Percentiles rank a stretch among this genome's conserved stretches.
Conservation (phyloP, 23 red algal species). For the Gracilariopsis chorda region DNA sequence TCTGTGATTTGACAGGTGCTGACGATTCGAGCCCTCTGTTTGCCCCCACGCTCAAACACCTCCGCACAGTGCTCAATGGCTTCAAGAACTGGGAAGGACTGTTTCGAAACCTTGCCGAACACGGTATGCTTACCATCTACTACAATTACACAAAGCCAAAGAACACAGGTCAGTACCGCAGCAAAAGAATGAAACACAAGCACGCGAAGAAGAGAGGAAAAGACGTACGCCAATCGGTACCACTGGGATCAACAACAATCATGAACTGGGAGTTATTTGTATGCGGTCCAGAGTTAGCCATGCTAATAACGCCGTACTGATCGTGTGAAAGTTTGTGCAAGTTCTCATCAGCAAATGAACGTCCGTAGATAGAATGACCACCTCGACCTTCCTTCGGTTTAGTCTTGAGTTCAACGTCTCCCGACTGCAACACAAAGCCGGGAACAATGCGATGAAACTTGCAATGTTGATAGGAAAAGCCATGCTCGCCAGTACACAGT, state of each 20-base stretch:
- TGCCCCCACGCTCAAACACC: conserved; percentile 44
- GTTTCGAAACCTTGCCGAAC: conserved; percentile 34
- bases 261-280: conserved; percentile 88
- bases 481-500: conserved; percentile 57
- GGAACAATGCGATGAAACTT: conserved; percentile 91
- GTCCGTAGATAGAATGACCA: conserved; percentile 91
- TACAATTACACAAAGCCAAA: not conserved
- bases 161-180: not conserved
- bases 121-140: conserved; percentile 75
- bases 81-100: conserved; percentile 15
- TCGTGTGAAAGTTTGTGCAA: conserved; percentile 69
- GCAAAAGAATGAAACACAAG: too few species aligned
- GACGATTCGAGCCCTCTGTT: conserved; percentile 47
- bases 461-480: conserved; percentile 75
- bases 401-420: conserved; percentile 79
- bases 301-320: conserved; percentile 79
- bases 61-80: conserved; percentile 52
- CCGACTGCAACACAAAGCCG: conserved; percentile 89
- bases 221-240: conserved; percentile 49
- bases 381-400: conserved; percentile 80
- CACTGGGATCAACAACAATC: conserved; percentile 56
- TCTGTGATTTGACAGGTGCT: conserved; percentile 50
- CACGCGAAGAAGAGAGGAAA: too few species aligned
- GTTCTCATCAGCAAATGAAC: conserved; percentile 86
- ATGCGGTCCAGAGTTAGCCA: conserved; percentile 95